These are phyloP conservation scores for Kodamaea arcana DNA, from an alignment of 1,139 yeast species.

Conservation along the genomic window DNA sequence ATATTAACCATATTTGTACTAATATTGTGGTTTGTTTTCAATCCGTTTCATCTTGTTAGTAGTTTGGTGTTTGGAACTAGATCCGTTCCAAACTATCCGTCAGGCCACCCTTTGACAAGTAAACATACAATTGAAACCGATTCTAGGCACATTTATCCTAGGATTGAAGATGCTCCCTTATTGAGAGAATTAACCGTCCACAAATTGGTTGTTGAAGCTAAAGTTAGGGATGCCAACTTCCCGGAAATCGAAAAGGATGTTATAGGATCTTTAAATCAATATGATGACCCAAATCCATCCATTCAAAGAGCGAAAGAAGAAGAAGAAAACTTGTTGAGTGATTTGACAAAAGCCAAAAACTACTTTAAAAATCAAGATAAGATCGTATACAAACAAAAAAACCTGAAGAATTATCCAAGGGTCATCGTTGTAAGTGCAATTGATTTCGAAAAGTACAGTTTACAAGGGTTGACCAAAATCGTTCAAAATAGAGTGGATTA, in stretches of 20 bases:
- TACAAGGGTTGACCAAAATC: constrained; percentile 56
- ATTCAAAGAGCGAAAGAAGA: constrained; percentile 36
- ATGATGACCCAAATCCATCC: constrained; percentile 43
- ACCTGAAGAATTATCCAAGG: constrained; percentile 50
- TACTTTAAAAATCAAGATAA: constrained; percentile 65
- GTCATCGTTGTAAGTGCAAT: constrained; percentile 77
- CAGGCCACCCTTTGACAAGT: constrained; percentile 34
- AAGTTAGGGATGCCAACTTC: constrained; percentile 34
- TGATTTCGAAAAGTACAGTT: constrained; percentile 66
- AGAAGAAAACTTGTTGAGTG: constrained; percentile 33
- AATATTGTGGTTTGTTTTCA: constrained; percentile 22
- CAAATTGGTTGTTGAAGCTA: constrained; percentile 43
- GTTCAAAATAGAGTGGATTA: constrained; percentile 81
- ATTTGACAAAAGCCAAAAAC: constrained; percentile 47
- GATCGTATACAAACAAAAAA: constrained; percentile 46
- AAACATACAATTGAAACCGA: constrained; percentile 37
- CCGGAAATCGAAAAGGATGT: constrained; percentile 35
- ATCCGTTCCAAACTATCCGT: constrained; percentile 21
- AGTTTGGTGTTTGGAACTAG: constrained; percentile 7
- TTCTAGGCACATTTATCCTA: constrained; percentile 59
- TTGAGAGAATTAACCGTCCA: constrained; percentile 53
- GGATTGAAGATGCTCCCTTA: constrained; percentile 59
- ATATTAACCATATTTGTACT: constrained; percentile 16
- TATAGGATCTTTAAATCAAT: constrained; percentile 36
- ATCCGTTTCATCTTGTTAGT: constrained; percentile 17